Evolutionary conservation across 768 basidiomycete genomes (phyloP), one percentile per base, ranked within the genome.

Genomic region (Serendipita vermifera): DNA sequence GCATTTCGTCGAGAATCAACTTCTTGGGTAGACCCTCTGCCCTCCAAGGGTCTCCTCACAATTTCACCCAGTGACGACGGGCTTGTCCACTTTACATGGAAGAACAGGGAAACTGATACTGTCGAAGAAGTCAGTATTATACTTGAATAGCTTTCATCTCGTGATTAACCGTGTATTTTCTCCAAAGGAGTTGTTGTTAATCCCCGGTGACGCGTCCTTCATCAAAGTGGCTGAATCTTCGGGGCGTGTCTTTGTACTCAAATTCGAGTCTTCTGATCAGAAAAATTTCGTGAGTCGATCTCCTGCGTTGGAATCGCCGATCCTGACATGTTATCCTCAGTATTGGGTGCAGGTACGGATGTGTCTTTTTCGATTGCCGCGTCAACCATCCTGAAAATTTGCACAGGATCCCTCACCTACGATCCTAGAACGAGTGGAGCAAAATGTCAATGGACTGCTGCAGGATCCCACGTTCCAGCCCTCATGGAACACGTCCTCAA

Each of bases 221-320:
- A 74, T 75, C 62, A 84, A 82, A 67, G 84, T 93, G 7, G 59
- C 77, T 1, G 79, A 88, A 63, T 77, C 83, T 7, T 72, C 73
- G 31, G 87, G 85, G 4, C 74, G 89, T 59, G 81, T 84, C 3
- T 89, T 87, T 62, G 87, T 93, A 59, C 82, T 94, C 67, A 89
- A 87, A 69, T 94, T 96, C 72, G 82, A 85, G 0, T 90, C 87
- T 20, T 93, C 90, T 13, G 78, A 89, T 66, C 86, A 89, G 65
- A 79, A 81, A 59, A 86, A 92, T 67, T 94, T 96, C 67, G 91
- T 93, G 64, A 68, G 81, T 74, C 15, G 24, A 26, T 38, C 38
- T 14, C 41, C n/a, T 13, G 14, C 27, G 11, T 24, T 29, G 20
- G 17, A 17, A 22, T 32, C 41, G 38, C 59, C 51, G 55, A 58